Conservation (phyloP, 306 rosid species). For the Corylus heterophylla region DNA sequence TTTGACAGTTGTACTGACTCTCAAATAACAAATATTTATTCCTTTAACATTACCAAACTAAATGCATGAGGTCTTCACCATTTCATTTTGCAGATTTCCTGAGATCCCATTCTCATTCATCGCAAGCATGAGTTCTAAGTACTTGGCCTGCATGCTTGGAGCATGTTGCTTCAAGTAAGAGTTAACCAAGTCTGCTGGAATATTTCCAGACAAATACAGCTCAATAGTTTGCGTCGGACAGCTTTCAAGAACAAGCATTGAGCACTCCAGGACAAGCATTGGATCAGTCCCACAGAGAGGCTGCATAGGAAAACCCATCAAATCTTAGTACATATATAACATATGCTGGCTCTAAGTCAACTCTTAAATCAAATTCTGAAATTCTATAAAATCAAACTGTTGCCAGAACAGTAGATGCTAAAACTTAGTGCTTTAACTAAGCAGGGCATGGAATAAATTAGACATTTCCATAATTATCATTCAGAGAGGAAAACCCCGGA, state of each 20-base stretch:
- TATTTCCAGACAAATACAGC: constrained; percentile 92
- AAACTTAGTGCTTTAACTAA: not conserved
- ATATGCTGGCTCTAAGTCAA: not conserved
- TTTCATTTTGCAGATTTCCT: constrained; percentile 93
- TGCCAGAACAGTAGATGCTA: not conserved
- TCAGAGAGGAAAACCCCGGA: not conserved
- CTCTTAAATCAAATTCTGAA: not conserved
- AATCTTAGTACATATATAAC: constrained; percentile 1
- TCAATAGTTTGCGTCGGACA: constrained; percentile 94
- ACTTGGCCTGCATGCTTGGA: constrained; percentile 90
- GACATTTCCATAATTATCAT: not conserved
- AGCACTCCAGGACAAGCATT: constrained; percentile 89
- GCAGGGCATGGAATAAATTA: not conserved
- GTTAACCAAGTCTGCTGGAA: constrained; percentile 96
- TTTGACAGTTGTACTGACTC: not conserved
- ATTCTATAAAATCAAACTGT: constrained; percentile 1
- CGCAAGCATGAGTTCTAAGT: constrained; percentile 96
- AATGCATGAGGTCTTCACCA: constrained; percentile 57
- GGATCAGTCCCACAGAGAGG: constrained; percentile 90
- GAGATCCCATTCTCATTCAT: constrained; percentile 93
- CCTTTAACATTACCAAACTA: constrained; percentile 21
- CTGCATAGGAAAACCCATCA: constrained; percentile 60
- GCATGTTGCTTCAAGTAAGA: constrained; percentile 97
- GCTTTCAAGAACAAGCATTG: constrained; percentile 95
- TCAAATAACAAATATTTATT: not conserved